Evolutionary conservation across 768 basidiomycete genomes (phyloP), one percentile per base, ranked within the genome.

Genomic region (Mycena albidolilacea): DNA sequence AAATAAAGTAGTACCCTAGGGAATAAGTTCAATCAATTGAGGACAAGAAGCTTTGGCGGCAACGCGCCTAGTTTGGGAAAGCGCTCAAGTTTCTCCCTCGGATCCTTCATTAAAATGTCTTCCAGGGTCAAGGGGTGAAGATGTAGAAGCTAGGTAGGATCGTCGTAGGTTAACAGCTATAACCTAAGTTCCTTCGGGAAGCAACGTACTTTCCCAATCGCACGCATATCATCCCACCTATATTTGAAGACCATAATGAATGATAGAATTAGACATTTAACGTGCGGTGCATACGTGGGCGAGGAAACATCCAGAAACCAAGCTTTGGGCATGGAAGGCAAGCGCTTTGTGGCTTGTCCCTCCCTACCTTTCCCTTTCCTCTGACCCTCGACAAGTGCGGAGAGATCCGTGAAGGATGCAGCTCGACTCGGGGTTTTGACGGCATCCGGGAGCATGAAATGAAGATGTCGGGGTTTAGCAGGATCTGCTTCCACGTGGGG

Each of bases 221-320:
- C 89, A 70, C 93, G 88, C 87, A 97, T 90, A 80, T 97, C 96
- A 60, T 93, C 93, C 89, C 95, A 95, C 11, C 63, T 64, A n/a
- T 50, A 38, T 37, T 38, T 43, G 11, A 21, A 39, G 23, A 62
- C 15, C 46, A 10, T 19, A 10, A 39, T 35, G 15, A 48, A 50
- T 37, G 19, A 38, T 52, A 17, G 15, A 38, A n/a, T 17, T 10
- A 17, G 21, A 52, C n/a, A 39, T n/a, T 64, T 17, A 21, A 35
- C 11, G 52, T 50, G 41, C 1, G 9, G n/a, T 48, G 37, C 63
- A 64, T 64, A 64, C 0, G 91, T 92, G 2, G 97, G 96, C 74
- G 92, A 95, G 38, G 95, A 87, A 0, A 97, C 91, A 78, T 98
- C 96, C 54, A 98, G 81, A 89, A 95, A 98, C 97, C 97, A 98